These are phyloP conservation scores for Salvia rosmarinus DNA, from an alignment of 257 asterid genomes.

Conservation along the genomic window DNA sequence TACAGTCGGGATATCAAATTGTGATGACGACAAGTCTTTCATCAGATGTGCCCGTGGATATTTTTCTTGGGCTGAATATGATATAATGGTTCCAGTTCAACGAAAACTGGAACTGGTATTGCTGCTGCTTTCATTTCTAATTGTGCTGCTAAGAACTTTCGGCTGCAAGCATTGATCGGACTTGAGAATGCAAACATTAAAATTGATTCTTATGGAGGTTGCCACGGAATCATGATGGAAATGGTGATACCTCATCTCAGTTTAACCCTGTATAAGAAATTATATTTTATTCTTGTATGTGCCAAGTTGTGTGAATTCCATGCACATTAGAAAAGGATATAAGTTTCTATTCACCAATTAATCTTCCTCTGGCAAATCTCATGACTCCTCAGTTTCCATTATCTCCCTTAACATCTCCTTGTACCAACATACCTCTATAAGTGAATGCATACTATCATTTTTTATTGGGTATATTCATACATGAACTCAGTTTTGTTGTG, in stretches of 20 bases:
- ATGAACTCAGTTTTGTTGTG: background rate
- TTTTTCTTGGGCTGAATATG: conserved; percentile 98
- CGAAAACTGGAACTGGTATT: conserved; percentile 70
- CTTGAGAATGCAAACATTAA: conserved; percentile 73
- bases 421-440: background rate
- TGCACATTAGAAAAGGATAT: background rate
- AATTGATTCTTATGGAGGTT: conserved; percentile 91
- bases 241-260: conserved; percentile 56
- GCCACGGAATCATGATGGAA: conserved; percentile 84
- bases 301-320: background rate
- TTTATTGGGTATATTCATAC: background rate
- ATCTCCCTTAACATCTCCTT: background rate
- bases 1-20: conserved; percentile 70
- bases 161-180: conserved; percentile 80
- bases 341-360: background rate
- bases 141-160: conserved; percentile 90
- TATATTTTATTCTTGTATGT: background rate
- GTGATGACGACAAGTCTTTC: conserved; percentile 98
- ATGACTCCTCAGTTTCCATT: background rate
- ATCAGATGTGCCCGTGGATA: conserved; percentile 98
- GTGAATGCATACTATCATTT: background rate
- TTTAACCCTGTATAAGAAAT: conserved; percentile 5
- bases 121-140: conserved; percentile 99
- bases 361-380: conserved; percentile 5
- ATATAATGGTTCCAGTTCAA: conserved; percentile 87